Base-by-base conservation (phyloP, 2,329 filamentous ascomycete species). In the Cercospora sp. region DNA sequence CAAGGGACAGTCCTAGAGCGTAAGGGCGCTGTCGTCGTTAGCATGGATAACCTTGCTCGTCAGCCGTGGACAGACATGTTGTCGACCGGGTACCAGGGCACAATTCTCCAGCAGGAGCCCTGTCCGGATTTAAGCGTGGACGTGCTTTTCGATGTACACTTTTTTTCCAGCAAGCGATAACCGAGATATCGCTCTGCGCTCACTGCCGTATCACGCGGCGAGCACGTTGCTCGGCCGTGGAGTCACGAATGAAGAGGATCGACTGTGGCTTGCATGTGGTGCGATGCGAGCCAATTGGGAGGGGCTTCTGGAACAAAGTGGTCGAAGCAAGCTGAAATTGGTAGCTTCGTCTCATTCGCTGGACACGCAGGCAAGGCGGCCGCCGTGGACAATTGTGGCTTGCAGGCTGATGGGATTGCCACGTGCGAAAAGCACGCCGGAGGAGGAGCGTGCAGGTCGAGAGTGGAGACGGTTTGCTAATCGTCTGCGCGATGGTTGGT, bases 251-350 rank as follows among this genome's bases (percentile, higher is more conserved):
- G 37, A 43, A 43, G 16, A 43, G 37, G 37, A 43, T 43, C 61
- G 30, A 53, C 16, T 34, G 61, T 63, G 61, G 61, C 61, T 61
- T 63, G 45, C 61, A 63, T 51, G 61, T 45, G 34, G 26, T 30
- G 13, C 24, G 40, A 34, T 28, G 8, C n/a, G n/a, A 49, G 61
- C 24, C 61, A 49, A 63, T 32, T 26, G 16, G 16, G 16, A 32
- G 30, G 45, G 16, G 16, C 61, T 63, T 63, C 61, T 63, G 61
- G 61, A 63, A 63, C 28, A 53, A 34, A 10, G 45, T 51, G 45
- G 21, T 24, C 18, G 45, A 51, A 51, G 45, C n/a, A 16, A 4
- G 24, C 16, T 63, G 45, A 26, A 53, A 63, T 63, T 63, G 61
- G 61, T 53, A 53, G 21, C 43, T 24, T 8, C 18, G 12, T 37